Base-by-base conservation (phyloP, 805 yeast genomes). In the Ogataea nakhonphanomensis region DNA sequence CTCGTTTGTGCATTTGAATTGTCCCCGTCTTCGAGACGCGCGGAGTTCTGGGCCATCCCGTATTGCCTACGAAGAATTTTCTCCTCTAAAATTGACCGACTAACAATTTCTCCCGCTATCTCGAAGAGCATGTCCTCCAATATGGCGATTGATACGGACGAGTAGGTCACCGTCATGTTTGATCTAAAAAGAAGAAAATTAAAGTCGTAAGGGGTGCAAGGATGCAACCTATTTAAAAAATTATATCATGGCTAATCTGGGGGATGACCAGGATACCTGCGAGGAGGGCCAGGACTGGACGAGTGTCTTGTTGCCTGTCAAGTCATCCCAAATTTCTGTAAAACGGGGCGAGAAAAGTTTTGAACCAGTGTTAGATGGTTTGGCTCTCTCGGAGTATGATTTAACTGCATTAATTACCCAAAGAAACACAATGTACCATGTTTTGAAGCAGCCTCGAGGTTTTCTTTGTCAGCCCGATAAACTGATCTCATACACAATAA, bases 331-430 rank as follows among this genome's bases (percentile, higher is more conserved):
- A 5, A 17, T 17, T 17, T 17, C 20, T 23, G 53, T 49, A 5
- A 83, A 79, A 49, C 66, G 91, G 45, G 95, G 96, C 2, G 89
- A 79, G 42, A 90, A 90, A 57, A 95, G 86, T 49, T 84, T 79
- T 49, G 95, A 80, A 44, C 95, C 95, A 0, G 36, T 62, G 6
- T 17, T 44, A 3, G 43, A 45, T 2, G 45, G 39, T 8, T 37
- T 37, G 8, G 25, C 34, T n/a, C 14, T 39, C n/a, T 55, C 55
- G 4, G 30, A 39, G 2, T 64, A 64, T 41, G 69, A 65, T 43
- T 41, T 35, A 9, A 40, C 41, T 14, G 49, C 52, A 12, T 66
- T 90, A 4, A 62, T 65, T 8, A 67, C 67, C 20, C 78, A 91
- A 8, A 66, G 85, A 38, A 62, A 73, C 23, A 79, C 82, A 22